A percentile compares a stretch with the other conserved stretches of the same genome.
Evolutionary conservation across 106 monocot species (phyloP).

Genomic region (Acorus gramineus): DNA sequence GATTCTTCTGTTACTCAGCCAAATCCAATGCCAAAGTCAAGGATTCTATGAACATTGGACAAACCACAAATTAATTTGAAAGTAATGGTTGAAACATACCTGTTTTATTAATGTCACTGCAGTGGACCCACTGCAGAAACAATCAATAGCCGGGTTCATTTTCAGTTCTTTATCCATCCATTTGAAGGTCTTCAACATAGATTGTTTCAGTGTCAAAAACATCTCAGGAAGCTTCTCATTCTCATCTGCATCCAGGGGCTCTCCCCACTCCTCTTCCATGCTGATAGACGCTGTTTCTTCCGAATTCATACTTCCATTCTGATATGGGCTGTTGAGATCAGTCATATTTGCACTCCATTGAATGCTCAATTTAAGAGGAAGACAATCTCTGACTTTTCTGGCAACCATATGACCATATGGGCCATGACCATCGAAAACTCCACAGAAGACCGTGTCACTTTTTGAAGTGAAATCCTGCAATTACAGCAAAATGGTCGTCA

Average conservation of each 20-base stretch:
- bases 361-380: slow-evolving; percentile 61
- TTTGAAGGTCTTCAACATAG: slow-evolving; percentile 78
- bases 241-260: slow-evolving; percentile 27
- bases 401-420: slow-evolving; percentile 86
- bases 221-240: slow-evolving; percentile 57
- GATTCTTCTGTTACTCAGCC: background rate
- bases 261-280: slow-evolving; percentile 40
- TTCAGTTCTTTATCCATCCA: slow-evolving; percentile 91
- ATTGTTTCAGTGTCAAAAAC: slow-evolving; percentile 47
- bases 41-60: slow-evolving; percentile 9
- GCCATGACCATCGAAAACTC: slow-evolving; percentile 96
- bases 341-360: slow-evolving; percentile 36
- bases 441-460: slow-evolving; percentile 70
- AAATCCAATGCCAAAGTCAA: background rate
- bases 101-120: slow-evolving; percentile 78
- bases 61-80: background rate
- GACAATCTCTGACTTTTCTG: slow-evolving; percentile 82
- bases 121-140: slow-evolving; percentile 90
- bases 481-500: background rate
- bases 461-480: slow-evolving; percentile 51
- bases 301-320: slow-evolving; percentile 39
- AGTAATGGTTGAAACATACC: slow-evolving; percentile 22
- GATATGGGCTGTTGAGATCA: slow-evolving; percentile 9
- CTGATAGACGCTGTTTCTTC: slow-evolving; percentile 39
- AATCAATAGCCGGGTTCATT: slow-evolving; percentile 60